These are phyloP conservation scores for Cercospora brassicicola DNA, from an alignment of 2,329 filamentous ascomycete genomes.

Conservation along the genomic window DNA sequence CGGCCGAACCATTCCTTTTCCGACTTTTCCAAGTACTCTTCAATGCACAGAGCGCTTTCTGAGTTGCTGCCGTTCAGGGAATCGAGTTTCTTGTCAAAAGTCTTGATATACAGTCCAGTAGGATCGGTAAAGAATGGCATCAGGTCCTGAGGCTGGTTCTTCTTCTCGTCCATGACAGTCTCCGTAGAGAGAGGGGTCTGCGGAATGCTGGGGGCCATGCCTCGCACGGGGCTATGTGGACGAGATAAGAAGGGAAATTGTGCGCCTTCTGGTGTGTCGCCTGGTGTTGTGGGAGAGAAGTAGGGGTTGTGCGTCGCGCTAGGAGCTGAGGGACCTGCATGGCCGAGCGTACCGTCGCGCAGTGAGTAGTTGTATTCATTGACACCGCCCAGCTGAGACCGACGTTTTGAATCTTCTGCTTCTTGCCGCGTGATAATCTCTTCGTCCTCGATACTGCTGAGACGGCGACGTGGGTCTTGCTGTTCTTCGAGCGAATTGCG, in stretches of 20 bases:
- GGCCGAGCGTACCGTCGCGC: slow-evolving; percentile 31
- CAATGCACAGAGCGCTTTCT: slow-evolving; percentile 61
- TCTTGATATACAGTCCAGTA: slow-evolving; percentile 60
- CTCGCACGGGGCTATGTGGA: slow-evolving; percentile 31
- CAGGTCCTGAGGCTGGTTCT: slow-evolving; percentile 64
- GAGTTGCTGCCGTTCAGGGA: slow-evolving; percentile 59
- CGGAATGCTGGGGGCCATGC: slow-evolving; percentile 28
- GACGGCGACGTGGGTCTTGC: slow-evolving; percentile 19
- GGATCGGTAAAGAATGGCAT: slow-evolving; percentile 68
- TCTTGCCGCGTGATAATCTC: slow-evolving; percentile 36
- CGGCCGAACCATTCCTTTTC: slow-evolving; percentile 67
- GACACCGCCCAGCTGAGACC: slow-evolving; percentile 30
- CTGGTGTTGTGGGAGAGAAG: slow-evolving; percentile 27
- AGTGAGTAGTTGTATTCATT: slow-evolving; percentile 36
- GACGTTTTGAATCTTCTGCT: slow-evolving; percentile 37
- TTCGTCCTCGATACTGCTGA: slow-evolving; percentile 37
- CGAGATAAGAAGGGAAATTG: slow-evolving; percentile 34
- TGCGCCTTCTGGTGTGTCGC: slow-evolving; percentile 26
- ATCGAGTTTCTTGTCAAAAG: slow-evolving; percentile 60
- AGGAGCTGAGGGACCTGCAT: slow-evolving; percentile 18
- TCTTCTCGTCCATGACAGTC: slow-evolving; percentile 60
- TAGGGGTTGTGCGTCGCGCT: slow-evolving; percentile 26
- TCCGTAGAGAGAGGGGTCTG: slow-evolving; percentile 53
- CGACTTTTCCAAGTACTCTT: slow-evolving; percentile 63
- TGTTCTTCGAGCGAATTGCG: slow-evolving; percentile 33